Percentiles rank a stretch among this genome's conserved stretches.
Evolutionary conservation across 805 yeast species (phyloP).

Genomic region (Yarrowia sp.): DNA sequence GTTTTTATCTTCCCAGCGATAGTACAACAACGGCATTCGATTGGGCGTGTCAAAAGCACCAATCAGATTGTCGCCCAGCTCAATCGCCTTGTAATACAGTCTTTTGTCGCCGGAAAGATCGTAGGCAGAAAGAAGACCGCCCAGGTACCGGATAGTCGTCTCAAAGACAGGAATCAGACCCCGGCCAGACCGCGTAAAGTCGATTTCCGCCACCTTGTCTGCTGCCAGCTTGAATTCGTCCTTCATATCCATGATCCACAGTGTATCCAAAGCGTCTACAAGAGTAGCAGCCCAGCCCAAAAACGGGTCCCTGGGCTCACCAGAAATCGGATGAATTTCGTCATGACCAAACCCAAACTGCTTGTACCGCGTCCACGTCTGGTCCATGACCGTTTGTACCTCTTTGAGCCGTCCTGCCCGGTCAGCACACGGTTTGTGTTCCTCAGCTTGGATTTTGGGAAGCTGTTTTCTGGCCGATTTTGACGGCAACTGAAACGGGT

Average conservation of each 20-base stretch:
- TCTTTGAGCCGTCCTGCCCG: slow-evolving; percentile 31
- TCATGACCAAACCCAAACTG: slow-evolving; percentile 47
- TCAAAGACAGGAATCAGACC: slow-evolving; percentile 49
- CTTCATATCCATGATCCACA: slow-evolving; percentile 45
- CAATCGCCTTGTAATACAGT: slow-evolving; percentile 43
- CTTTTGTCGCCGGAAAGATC: slow-evolving; percentile 45
- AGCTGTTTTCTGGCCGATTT: background rate
- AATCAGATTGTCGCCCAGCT: slow-evolving; percentile 48
- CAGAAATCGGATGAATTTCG: slow-evolving; percentile 44
- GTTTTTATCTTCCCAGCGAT: slow-evolving; percentile 41
- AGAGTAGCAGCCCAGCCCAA: slow-evolving; percentile 53
- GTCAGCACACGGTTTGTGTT: background rate
- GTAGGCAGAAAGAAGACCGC: slow-evolving; percentile 52
- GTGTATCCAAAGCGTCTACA: slow-evolving; percentile 52
- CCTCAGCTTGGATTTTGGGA: slow-evolving; percentile 30
- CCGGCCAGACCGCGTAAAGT: slow-evolving; percentile 43
- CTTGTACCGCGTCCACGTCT: slow-evolving; percentile 47
- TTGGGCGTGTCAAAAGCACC: slow-evolving; percentile 60
- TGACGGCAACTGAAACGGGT: background rate
- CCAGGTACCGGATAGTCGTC: slow-evolving; percentile 50
- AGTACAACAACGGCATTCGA: slow-evolving; percentile 49
- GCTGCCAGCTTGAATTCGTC: slow-evolving; percentile 43
- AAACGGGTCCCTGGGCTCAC: slow-evolving; percentile 40
- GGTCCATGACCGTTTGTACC: slow-evolving; percentile 41
- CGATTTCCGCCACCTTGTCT: slow-evolving; percentile 39